Base-by-base conservation (phyloP, 805 yeast genomes). In the Cyberlindnera maritima region DNA sequence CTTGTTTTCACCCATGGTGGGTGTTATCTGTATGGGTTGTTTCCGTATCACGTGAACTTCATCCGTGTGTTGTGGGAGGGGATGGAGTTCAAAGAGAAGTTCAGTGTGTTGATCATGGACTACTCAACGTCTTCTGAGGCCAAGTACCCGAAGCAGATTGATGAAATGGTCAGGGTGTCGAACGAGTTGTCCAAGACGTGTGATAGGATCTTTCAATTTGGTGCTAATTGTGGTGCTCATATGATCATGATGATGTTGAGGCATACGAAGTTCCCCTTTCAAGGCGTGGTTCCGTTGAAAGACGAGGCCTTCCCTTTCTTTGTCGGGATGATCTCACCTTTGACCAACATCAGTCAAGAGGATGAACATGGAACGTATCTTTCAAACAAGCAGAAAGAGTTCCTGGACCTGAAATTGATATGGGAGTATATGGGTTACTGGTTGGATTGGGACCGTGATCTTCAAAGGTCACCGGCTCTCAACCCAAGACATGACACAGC, bases 131-230 rank as follows among this genome's bases (percentile, higher is more conserved):
- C 47, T 2, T 7, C 20, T 13, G 43, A 39, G 17, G 43, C 40
- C 9, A 33, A 33, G 25, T 44, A 39, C 32, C 47, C 47, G 3
- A 33, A 23, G 10, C 47, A 44, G 35, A 18, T 44, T 18, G 43
- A 44, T 20, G 38, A 44, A 15, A 8, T 44, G 2, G 13, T 21
- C 7, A 25, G 39, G 20, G 23, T 36, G 7, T 38, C 36, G 18
- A 39, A 44, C 29, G 29, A 19, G 14, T 21, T 44, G n/a, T 38
- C 36, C 11, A 20, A 25, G 21, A 28, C 21, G 4, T 39, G 40
- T 15, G 14, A 34, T 15, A 44, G n/a, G 28, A 35, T 44, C 23
- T 20, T 44, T 11, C 47, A 32, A 19, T 15, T 39, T 12, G 38
- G 43, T 19, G 47, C 35, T 19, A 39, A 34, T 18, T 26, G 26